phyloP scores from a whole-genome alignment of 495 filamentous ascomycete species.

The Daldinia concentrica region DNA sequence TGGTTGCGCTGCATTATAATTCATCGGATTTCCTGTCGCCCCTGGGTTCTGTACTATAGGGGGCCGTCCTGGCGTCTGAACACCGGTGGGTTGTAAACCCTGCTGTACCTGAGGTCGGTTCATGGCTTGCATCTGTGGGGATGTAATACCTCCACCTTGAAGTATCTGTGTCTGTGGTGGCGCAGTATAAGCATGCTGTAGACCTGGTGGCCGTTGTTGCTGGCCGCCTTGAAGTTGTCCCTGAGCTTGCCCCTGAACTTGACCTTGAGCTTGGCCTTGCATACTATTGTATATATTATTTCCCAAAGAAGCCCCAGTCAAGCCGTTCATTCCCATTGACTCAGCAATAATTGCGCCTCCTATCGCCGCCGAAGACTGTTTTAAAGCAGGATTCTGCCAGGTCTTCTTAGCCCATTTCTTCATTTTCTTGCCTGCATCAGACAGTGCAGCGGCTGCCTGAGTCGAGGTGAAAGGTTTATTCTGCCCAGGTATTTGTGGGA shows the following conservation, averaged over 20 bases:
- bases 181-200: conserved; percentile 36
- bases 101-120: conserved; percentile 27
- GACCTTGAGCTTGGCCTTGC: conserved; percentile 19
- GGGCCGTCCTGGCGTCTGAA: conserved; percentile 37
- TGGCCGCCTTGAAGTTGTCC: conserved; percentile 8
- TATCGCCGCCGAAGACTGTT: conserved; percentile 37
- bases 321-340: conserved; percentile 35
- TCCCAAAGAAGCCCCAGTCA: conserved; percentile 37
- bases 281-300: conserved; percentile 26
- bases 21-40: conserved; percentile 12
- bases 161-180: conserved; percentile 36
- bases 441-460: conserved; percentile 36
- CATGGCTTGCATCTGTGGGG: conserved; percentile 16
- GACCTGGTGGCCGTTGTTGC: conserved; percentile 36
- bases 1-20: conserved; percentile 15
- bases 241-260: not conserved
- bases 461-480: conserved; percentile 35
- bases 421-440: conserved; percentile 43
- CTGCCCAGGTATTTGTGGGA: conserved; percentile 13
- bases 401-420: conserved; percentile 47
- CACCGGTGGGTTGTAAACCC: conserved; percentile 24
- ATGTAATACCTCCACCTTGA: not conserved
- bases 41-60: conserved; percentile 38
- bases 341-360: conserved; percentile 40
- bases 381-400: conserved; percentile 41